These are phyloP conservation scores for Jacaranda copaia DNA, from an alignment of 257 asterid species.

Conservation along the genomic window DNA sequence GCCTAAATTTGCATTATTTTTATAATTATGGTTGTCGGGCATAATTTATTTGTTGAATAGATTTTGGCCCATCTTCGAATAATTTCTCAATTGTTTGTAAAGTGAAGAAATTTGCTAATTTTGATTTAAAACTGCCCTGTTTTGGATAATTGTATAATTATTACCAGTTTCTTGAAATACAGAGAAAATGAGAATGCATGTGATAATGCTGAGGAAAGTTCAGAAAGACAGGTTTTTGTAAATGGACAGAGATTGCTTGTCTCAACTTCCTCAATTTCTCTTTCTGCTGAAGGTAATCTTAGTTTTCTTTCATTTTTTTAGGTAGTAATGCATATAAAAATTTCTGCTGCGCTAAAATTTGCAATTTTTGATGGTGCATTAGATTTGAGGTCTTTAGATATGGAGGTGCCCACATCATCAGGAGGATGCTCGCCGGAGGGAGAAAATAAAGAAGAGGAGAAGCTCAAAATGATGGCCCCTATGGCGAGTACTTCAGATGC, in stretches of 20 bases:
- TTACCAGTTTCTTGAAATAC: conserved; percentile 19
- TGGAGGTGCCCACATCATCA: conserved; percentile 41
- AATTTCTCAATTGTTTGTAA: background rate
- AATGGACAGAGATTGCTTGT: conserved; percentile 64
- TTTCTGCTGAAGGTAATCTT: conserved; percentile 75
- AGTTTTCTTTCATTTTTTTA: background rate
- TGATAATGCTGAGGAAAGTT: conserved; percentile 52
- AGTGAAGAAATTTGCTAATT: background rate
- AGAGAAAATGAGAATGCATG: conserved; percentile 57
- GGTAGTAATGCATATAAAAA: no score
- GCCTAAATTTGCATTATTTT: background rate
- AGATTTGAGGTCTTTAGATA: conserved; percentile 61
- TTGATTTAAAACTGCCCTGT: background rate
- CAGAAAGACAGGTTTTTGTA: conserved; percentile 58
- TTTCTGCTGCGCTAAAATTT: no score
- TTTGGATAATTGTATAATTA: conserved; percentile 15
- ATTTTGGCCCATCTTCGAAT: background rate
- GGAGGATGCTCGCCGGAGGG: conserved; percentile 50
- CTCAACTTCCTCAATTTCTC: conserved; percentile 77
- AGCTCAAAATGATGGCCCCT: conserved; percentile 44
- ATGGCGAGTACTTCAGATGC: conserved; percentile 53
- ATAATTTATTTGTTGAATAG: background rate
- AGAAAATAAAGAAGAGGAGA: conserved; percentile 50
- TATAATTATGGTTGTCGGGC: background rate
- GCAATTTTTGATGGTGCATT: conserved; percentile 17